These are phyloP conservation scores for Kodamaea fungicola DNA, from an alignment of 1,139 yeast genomes.

Conservation along the genomic window DNA sequence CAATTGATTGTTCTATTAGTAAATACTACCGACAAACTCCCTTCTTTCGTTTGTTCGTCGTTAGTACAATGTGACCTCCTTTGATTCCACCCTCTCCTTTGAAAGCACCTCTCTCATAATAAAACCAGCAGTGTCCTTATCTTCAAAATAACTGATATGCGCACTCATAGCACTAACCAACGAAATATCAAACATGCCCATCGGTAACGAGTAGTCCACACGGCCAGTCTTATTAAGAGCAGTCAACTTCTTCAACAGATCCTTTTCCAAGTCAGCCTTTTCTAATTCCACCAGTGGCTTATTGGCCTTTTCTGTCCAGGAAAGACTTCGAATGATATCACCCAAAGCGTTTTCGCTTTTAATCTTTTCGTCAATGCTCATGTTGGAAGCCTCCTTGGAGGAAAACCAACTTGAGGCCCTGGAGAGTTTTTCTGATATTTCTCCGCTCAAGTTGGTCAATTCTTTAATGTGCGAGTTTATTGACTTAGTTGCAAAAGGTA, in stretches of 20 bases:
- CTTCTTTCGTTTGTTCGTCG: neutral
- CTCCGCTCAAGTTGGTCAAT: slow-evolving; percentile 40
- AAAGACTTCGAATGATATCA: slow-evolving; percentile 37
- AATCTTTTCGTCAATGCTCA: slow-evolving; percentile 19
- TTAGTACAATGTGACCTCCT: slow-evolving; percentile 22
- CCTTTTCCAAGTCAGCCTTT: slow-evolving; percentile 19
- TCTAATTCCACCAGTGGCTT: slow-evolving; percentile 15
- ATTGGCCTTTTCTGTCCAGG: slow-evolving; percentile 18
- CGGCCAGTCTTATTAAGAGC: slow-evolving; percentile 67
- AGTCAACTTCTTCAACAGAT: slow-evolving; percentile 33
- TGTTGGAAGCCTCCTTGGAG: slow-evolving; percentile 9
- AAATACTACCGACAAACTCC: neutral
- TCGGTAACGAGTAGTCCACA: slow-evolving; percentile 76
- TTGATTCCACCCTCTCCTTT: slow-evolving; percentile 16
- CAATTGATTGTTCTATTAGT: no score
- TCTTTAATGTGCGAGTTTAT: slow-evolving; percentile 39
- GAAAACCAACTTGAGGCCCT: slow-evolving; percentile 45
- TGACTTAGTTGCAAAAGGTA: slow-evolving; percentile 54
- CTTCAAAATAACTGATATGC: slow-evolving; percentile 86
- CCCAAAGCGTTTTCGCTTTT: slow-evolving; percentile 42
- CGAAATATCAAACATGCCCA: slow-evolving; percentile 77
- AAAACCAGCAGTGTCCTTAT: slow-evolving; percentile 79
- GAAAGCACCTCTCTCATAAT: slow-evolving; percentile 53
- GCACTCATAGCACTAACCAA: slow-evolving; percentile 79
- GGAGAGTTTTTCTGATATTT: slow-evolving; percentile 40